phyloP scores from a whole-genome alignment of 306 rosid genomes.

The Inga laurina region DNA sequence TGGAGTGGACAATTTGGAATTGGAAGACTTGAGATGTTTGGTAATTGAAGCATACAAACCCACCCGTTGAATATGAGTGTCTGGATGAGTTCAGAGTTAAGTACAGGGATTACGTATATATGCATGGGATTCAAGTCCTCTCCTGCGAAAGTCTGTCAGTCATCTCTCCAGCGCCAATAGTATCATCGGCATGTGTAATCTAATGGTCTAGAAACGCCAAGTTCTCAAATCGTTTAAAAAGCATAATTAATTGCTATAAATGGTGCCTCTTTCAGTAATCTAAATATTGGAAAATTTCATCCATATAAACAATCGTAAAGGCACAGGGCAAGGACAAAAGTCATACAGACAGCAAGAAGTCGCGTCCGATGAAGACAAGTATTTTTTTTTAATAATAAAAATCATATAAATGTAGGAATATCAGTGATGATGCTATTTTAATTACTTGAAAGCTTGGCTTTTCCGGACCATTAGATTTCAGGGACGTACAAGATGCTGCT shows the following conservation, averaged over 20 bases:
- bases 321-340: not conserved
- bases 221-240: not conserved
- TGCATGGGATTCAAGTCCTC: not conserved
- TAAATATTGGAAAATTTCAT: not conserved
- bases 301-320: not conserved
- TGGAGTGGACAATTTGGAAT: not conserved
- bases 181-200: not conserved
- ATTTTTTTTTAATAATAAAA: no score
- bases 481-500: not conserved
- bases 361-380: not conserved
- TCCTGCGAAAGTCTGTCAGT: not conserved
- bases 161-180: not conserved
- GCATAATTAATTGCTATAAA: not conserved
- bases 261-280: not conserved
- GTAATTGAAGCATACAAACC: slow-evolving; percentile 24
- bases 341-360: not conserved
- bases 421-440: no score
- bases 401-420: not conserved
- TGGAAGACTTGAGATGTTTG: slow-evolving; percentile 26
- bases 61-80: slow-evolving; percentile 17
- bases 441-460: not conserved
- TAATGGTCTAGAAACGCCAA: not conserved
- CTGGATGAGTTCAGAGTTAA: not conserved
- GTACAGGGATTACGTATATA: slow-evolving; percentile 27
- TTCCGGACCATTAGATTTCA: not conserved